A percentile compares a stretch with the other conserved stretches of the same genome.
These are phyloP conservation scores for Diaporthe ampelina DNA, from an alignment of 2,329 filamentous ascomycete species.

Conservation along the genomic window DNA sequence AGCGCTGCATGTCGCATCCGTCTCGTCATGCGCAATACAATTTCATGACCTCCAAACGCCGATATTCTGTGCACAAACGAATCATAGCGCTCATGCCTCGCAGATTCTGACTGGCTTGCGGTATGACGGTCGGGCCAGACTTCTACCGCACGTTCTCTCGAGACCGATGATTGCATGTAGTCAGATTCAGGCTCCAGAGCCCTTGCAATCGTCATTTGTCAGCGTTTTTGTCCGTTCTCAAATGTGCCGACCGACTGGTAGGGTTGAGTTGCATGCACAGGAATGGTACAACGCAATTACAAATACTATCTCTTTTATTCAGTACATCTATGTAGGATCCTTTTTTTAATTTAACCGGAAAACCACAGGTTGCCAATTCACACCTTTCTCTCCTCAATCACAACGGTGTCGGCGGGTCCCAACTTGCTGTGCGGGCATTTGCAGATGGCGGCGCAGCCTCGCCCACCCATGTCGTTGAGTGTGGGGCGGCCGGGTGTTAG, in stretches of 20 bases:
- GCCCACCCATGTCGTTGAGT: background rate
- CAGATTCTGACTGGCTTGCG: background rate
- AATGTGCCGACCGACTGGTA: background rate
- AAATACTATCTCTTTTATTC: background rate
- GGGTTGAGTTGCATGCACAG: background rate
- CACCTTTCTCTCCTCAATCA: background rate
- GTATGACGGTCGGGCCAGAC: background rate
- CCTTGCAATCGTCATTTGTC: rapidly evolving
- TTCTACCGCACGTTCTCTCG: background rate
- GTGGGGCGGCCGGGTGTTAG: background rate
- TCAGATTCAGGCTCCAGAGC: background rate
- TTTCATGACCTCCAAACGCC: background rate
- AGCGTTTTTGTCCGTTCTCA: background rate
- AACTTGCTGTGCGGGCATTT: background rate
- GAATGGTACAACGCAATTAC: background rate
- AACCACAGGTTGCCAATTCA: background rate
- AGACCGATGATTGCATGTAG: background rate
- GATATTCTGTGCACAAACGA: too few species aligned
- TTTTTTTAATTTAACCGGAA: background rate
- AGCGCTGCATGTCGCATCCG: background rate
- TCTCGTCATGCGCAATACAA: too few species aligned
- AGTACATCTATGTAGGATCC: background rate
- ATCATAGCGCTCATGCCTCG: too few species aligned
- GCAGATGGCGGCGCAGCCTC: background rate
- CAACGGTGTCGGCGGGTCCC: background rate